These are phyloP conservation scores for Hondaea fermentalgiana DNA, from an alignment of 108 stramenopile species.

Conservation along the genomic window DNA sequence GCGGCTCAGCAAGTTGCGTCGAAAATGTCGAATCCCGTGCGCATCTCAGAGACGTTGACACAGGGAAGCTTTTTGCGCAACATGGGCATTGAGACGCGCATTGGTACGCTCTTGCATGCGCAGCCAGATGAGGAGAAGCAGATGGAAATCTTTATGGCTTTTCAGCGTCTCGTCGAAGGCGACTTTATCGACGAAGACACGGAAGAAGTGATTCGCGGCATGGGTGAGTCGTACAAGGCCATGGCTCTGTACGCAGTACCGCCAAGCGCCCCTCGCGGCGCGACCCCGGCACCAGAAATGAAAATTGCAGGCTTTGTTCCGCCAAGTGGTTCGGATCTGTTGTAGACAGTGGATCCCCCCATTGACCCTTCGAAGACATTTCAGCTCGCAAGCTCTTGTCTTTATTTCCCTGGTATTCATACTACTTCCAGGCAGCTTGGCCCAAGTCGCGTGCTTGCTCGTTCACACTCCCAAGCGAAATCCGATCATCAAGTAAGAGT, in stretches of 20 bases:
- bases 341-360: too few relatives aligned
- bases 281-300: neutral
- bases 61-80: slow-evolving; percentile 80
- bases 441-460: too few relatives aligned
- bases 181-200: slow-evolving; percentile 78
- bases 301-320: neutral
- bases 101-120: slow-evolving; percentile 63
- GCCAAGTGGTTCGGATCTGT: too few relatives aligned
- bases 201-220: slow-evolving; percentile 21
- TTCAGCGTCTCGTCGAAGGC: slow-evolving; percentile 68
- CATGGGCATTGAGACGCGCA: slow-evolving; percentile 78
- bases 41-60: slow-evolving; percentile 69
- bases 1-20: slow-evolving; percentile 30
- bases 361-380: too few relatives aligned
- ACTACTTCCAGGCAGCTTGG: too few relatives aligned
- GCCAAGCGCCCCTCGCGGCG: neutral
- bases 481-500: too few relatives aligned
- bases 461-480: too few relatives aligned
- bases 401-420: too few relatives aligned
- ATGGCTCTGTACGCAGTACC: neutral
- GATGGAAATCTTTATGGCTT: slow-evolving; percentile 63
- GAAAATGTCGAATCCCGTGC: neutral
- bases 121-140: slow-evolving; percentile 70
- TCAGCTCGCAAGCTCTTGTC: too few relatives aligned
- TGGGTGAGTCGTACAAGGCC: slow-evolving; percentile 19